Percentiles rank a stretch among this genome's conserved stretches.
Conservation (phyloP, 305 asterid species). For the Petunia hybrid region DNA sequence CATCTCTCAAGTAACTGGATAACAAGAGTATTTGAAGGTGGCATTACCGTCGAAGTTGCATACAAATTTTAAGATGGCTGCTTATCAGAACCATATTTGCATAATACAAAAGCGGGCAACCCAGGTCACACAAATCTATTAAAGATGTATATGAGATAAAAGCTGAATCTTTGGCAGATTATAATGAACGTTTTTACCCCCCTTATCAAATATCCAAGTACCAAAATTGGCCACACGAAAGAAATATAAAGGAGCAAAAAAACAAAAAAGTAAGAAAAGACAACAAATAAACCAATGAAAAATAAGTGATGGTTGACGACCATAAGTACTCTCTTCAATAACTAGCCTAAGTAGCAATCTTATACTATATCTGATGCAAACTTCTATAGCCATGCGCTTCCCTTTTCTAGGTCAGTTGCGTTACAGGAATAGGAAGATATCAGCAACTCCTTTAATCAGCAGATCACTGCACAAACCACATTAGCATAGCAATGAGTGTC, state of each 20-base stretch:
- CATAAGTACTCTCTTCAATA: constrained; percentile 14
- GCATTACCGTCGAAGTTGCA: too few species aligned
- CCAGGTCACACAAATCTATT: too few species aligned
- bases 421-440: neutral
- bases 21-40: too few species aligned
- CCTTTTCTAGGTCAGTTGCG: neutral
- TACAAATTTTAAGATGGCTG: too few species aligned
- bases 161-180: neutral
- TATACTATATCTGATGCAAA: constrained; percentile 16
- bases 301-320: neutral
- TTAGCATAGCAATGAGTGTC: constrained; percentile 17
- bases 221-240: neutral
- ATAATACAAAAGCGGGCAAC: too few species aligned
- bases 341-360: constrained; percentile 18
- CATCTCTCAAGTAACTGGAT: too few species aligned
- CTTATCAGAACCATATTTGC: too few species aligned
- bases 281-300: neutral
- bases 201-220: neutral
- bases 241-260: neutral
- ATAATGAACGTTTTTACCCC: neutral
- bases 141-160: too few species aligned
- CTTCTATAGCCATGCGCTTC: neutral
- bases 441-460: neutral
- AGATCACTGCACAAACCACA: constrained; percentile 23
- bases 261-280: neutral